Evolutionary conservation across 495 filamentous ascomycete species (phyloP).

Genomic region (Neurospora sp.): DNA sequence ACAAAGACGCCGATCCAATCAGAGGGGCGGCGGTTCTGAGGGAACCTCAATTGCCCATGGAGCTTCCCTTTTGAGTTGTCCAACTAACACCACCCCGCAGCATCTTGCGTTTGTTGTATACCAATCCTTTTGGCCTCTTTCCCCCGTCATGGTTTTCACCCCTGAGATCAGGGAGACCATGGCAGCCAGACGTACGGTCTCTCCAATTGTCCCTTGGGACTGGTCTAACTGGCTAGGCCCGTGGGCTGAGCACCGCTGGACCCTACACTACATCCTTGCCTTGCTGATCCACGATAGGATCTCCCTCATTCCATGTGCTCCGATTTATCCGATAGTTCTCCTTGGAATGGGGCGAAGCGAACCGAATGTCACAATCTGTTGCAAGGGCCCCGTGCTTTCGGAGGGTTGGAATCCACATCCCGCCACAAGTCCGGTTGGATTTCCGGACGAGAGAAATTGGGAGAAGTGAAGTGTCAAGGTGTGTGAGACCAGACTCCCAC

Average conservation of each 20-base stretch:
- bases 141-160: not conserved
- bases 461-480: not conserved
- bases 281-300: not conserved
- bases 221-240: not conserved
- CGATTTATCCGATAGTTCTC: not conserved
- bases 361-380: not conserved
- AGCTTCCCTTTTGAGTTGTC: not conserved
- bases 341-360: not conserved
- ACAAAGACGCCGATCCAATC: not conserved
- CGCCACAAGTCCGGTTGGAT: not conserved
- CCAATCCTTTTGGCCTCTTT: not conserved
- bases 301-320: not conserved
- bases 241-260: not conserved
- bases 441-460: not conserved
- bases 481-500: not conserved
- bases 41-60: not conserved
- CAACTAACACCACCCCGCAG: not conserved
- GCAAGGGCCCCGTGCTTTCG: not conserved
- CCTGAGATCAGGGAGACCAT: not conserved
- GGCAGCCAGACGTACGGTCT: not conserved
- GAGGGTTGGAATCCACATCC: not conserved
- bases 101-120: not conserved
- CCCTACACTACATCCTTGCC: not conserved
- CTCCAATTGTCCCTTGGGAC: not conserved
- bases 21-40: not conserved